Evolutionary conservation across 768 basidiomycete species (phyloP).

Genomic region (Lyophyllum decastes): DNA sequence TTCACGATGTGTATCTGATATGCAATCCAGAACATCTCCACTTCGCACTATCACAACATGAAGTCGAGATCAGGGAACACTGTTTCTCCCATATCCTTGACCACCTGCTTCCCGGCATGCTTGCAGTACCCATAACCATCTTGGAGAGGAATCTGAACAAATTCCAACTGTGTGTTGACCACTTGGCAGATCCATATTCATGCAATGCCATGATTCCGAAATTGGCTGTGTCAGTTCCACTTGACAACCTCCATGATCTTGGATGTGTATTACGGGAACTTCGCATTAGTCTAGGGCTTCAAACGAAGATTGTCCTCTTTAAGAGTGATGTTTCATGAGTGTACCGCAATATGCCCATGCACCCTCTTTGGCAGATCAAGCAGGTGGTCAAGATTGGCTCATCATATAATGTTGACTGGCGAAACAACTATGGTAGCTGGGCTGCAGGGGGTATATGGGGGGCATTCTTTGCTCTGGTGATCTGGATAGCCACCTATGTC

Average conservation of each 20-base stretch:
- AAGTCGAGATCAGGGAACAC: too few species aligned
- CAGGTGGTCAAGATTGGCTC: slow-evolving; percentile 32
- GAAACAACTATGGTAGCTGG: slow-evolving; percentile 23
- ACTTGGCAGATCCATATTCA: too few species aligned
- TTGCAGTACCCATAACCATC: too few species aligned
- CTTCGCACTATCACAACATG: slow-evolving; percentile 46
- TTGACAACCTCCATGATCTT: slow-evolving; percentile 18
- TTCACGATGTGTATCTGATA: too few species aligned
- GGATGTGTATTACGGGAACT: slow-evolving; percentile 6
- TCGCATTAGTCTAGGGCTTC: background rate
- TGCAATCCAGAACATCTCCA: too few species aligned
- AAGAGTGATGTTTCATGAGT: slow-evolving; percentile 41
- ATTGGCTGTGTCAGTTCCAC: slow-evolving; percentile 37
- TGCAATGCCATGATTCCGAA: too few species aligned
- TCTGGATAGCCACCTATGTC: slow-evolving; percentile 32
- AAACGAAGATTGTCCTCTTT: slow-evolving; percentile 25
- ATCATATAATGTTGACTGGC: slow-evolving; percentile 18
- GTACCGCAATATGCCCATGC: slow-evolving; percentile 34
- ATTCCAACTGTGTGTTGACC: too few species aligned
- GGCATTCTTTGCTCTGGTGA: slow-evolving; percentile 30
- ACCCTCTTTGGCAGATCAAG: slow-evolving; percentile 41
- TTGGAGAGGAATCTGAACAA: too few species aligned
- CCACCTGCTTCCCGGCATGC: too few species aligned
- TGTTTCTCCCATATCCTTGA: too few species aligned
- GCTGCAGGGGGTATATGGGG: slow-evolving; percentile 25